phyloP scores from a whole-genome alignment of 1,284 basidiomycete species.

The Phylloporus sp. region DNA sequence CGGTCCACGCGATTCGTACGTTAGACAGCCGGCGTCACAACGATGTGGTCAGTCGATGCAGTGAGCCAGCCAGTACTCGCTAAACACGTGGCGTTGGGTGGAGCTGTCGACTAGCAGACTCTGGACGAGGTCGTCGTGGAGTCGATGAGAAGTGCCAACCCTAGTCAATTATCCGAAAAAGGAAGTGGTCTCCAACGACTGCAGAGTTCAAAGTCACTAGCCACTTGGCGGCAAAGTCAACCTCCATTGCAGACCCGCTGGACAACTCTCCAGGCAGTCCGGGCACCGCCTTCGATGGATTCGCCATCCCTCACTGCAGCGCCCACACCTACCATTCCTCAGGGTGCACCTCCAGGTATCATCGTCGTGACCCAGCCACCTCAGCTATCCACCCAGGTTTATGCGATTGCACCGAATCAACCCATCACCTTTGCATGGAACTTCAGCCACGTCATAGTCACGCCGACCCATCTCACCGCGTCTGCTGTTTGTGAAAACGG shows the following conservation, averaged over 20 bases:
- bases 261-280: too few relatives aligned
- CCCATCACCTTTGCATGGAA: conserved; percentile 90
- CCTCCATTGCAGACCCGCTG: neutral
- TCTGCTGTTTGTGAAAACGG: conserved; percentile 82
- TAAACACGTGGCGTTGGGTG: too few relatives aligned
- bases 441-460: conserved; percentile 70
- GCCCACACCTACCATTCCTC: conserved; percentile 48
- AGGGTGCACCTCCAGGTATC: conserved; percentile 64
- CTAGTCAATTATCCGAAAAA: neutral
- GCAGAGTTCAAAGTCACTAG: too few relatives aligned
- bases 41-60: neutral
- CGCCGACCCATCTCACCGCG: conserved; percentile 76
- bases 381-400: conserved; percentile 78
- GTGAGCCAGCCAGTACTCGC: neutral
- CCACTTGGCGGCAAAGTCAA: neutral
- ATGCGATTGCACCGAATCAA: conserved; percentile 78
- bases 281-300: too few relatives aligned
- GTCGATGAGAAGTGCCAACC: neutral
- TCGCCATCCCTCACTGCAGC: conserved; percentile 17
- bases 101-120: too few relatives aligned
- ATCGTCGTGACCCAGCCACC: conserved; percentile 80
- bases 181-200: too few relatives aligned
- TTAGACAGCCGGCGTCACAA: conserved; percentile 8
- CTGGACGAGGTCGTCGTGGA: neutral
- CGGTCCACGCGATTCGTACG: conserved; percentile 10